These are phyloP conservation scores for Mucor sp. DNA, from an alignment of 371 early-diverging fungal genomes.

Conservation along the genomic window DNA sequence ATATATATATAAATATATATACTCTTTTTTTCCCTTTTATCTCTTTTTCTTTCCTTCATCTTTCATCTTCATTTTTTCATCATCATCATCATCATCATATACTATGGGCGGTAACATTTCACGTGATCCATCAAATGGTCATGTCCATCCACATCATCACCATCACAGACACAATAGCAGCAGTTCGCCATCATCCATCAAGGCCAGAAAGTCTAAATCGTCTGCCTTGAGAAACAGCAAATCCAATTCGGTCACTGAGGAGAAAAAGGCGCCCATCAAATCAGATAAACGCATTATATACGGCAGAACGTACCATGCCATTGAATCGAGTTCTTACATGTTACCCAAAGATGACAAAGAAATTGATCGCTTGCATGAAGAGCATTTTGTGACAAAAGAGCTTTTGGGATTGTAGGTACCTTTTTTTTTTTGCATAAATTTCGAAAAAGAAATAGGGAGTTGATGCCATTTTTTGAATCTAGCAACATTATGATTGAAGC, in stretches of 20 bases:
- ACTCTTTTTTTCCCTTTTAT: slow-evolving; percentile 2
- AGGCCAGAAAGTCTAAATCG: background rate
- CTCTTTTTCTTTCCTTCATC: slow-evolving; percentile 5
- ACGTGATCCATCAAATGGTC: slow-evolving; percentile 1
- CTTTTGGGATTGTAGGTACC: slow-evolving; percentile 38
- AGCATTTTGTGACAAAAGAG: slow-evolving; percentile 44
- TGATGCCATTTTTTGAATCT: background rate
- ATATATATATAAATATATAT: background rate
- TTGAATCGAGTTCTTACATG: slow-evolving; percentile 35
- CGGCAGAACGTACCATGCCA: slow-evolving; percentile 37
- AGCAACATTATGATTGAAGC: slow-evolving; percentile 44
- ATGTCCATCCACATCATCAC: background rate
- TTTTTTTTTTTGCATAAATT: background rate
- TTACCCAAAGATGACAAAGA: slow-evolving; percentile 45
- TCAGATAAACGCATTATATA: slow-evolving; percentile 21
- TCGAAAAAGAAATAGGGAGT: background rate
- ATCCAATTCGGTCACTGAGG: background rate
- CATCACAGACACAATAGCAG: background rate
- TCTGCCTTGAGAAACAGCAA: background rate
- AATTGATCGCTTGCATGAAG: slow-evolving; percentile 44
- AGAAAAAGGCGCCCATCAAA: background rate
- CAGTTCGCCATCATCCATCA: background rate
- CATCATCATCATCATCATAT: background rate
- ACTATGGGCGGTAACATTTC: slow-evolving; percentile 21
- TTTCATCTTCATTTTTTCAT: background rate